Evolutionary conservation across 1,284 basidiomycete species (phyloP), one percentile per base, ranked within the genome.

Genomic region (Malassezia restricta): DNA sequence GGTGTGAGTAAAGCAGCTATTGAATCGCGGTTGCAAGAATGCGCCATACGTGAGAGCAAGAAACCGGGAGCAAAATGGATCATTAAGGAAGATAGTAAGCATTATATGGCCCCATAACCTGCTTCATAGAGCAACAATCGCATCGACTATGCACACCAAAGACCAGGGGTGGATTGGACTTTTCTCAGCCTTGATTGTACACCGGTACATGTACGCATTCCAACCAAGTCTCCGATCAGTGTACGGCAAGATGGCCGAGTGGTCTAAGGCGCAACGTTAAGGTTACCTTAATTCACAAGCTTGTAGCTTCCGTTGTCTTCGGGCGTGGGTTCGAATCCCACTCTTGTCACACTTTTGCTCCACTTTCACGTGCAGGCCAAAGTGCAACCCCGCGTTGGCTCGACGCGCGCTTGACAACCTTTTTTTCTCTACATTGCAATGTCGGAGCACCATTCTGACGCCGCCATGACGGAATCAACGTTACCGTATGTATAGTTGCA

Each of bases 321-420:
- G 65, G 65, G 65, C 66, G 66, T 66, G 66, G 66, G 64, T 68
- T 66, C 61, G 65, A 66, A 65, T 68, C 63, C 64, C 66, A 65
- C 66, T 63, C 59, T 68, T 63, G 62, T 67, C 64, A 65, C 46
- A 55, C 9, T 49, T 50, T 47, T 55, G 20, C 20, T 24, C 2
- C 20, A 24, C 20, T 4, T 24, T 24, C 20, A 24, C 20, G 20
- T 24, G 20, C 20, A 4, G 4, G 20, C 4, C 20, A 24, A 2
- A 2, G 20, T 24, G 2, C 20, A 24, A 24, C 20, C 20, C 20
- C 20, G 20, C 20, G 20, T 24, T 2, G 20, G 20, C 20, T 24
- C 20, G 20, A 4, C 20, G 20, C 20, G 20, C 20, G 2, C 20
- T 24, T 24, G 20, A 24, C 20, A 24, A 24, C 4, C 20, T 2